Evolutionary conservation across 371 early-diverging fungal genomes (phyloP), one percentile per base, ranked within the genome.

Genomic region (Mucor plumbeus): DNA sequence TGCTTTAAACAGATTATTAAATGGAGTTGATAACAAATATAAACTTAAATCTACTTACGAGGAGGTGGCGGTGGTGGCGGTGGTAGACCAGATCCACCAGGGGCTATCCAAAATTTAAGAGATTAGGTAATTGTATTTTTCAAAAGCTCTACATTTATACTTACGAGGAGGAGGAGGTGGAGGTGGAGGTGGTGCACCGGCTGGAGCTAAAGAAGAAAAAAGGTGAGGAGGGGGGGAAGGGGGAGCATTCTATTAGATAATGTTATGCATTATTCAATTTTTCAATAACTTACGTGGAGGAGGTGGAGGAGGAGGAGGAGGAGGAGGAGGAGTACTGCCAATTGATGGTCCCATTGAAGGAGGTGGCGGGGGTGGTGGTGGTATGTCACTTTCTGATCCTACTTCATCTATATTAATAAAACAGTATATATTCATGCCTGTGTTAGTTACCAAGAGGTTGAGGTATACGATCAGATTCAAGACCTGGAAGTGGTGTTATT

Each of bases 181-280:
- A 19, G 71, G 71, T n/a, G 71, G 71, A 13, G 72, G 72, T 35
- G 72, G 72, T 33, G 68, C 44, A 7, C 55, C 50, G n/a, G 39
- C 36, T 41, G 53, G 40, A 50, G 53, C 40, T 61, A 60, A 8
- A 38, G 14, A 40, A 41, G 5, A 19, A 21, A 48, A n/a, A n/a
- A n/a, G n/a, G n/a, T n/a, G 26, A 26, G 26, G 3, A 3, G 3
- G 26, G 3, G 26, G 3, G 3, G 3, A 3, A 26, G 26, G 26
- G 26, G 3, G 26, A 26, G 26, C 26, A 26, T 26, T 26, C 26
- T 6, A 10, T 55, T 15, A 53, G 40, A 38, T 47, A 36, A 41
- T 43, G 36, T 8, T 26, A 31, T 14, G 9, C 9, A 9, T 5
- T 11, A 1, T 31, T 21, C 10, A 39, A 17, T 26, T 26, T 38